phyloP scores from a whole-genome alignment of 768 basidiomycete genomes.

The Tylopilus balloui region DNA sequence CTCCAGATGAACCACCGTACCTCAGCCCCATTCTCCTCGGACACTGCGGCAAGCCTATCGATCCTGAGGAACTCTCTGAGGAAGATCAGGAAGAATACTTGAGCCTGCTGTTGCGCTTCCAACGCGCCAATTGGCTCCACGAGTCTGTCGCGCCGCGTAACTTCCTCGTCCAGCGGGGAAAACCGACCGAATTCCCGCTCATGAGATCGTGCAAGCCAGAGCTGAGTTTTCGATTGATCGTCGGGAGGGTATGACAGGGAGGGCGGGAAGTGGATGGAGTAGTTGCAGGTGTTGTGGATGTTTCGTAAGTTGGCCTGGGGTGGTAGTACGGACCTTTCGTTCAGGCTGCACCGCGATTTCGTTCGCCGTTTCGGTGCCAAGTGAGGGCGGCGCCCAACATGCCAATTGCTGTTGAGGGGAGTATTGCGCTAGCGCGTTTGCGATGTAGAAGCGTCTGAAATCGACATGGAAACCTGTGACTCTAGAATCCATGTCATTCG shows the following conservation, averaged over 20 bases:
- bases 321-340: no score
- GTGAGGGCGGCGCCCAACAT: no score
- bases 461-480: no score
- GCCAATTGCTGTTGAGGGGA: no score
- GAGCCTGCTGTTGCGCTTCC: constrained; percentile 39
- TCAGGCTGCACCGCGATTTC: no score
- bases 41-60: constrained; percentile 40
- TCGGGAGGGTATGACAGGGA: constrained; percentile 7
- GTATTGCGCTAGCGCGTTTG: no score
- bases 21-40: constrained; percentile 45
- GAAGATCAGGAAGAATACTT: constrained; percentile 41
- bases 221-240: constrained; percentile 45
- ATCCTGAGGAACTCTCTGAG: constrained; percentile 21
- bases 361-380: no score
- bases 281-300: constrained; percentile 5
- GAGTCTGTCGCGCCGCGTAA: constrained; percentile 42
- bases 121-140: constrained; percentile 37
- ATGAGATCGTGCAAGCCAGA: constrained; percentile 2
- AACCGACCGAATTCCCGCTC: constrained; percentile 28
- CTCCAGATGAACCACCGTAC: background rate
- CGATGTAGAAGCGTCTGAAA: no score
- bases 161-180: constrained; percentile 41
- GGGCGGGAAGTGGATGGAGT: constrained; percentile 1
- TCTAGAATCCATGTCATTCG: no score
- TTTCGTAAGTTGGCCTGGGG: background rate